Conservation (phyloP, 176 grass and related monocot genomes). For the Urochloa ruziziensis region DNA sequence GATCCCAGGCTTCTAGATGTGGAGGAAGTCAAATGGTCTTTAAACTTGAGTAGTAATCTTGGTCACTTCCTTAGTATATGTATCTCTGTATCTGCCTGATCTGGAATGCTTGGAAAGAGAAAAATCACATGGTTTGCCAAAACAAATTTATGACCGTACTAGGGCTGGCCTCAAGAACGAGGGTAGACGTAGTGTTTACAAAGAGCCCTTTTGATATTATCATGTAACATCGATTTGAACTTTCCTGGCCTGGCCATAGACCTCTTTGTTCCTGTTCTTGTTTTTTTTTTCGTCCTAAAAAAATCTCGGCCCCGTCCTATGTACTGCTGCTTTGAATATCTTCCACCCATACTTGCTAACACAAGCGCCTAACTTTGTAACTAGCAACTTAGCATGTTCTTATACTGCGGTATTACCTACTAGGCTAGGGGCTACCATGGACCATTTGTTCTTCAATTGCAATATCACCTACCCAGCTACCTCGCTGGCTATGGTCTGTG, state of each 20-base stretch:
- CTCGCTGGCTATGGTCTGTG: not conserved
- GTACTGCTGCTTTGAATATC: not conserved
- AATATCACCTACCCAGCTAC: not conserved
- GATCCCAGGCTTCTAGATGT: not conserved
- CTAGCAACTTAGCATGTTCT: not conserved
- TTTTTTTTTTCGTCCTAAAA: not conserved
- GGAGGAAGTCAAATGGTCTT: not conserved
- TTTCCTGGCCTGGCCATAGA: not conserved
- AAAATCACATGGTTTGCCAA: not conserved
- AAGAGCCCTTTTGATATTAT: not conserved
- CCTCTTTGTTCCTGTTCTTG: not conserved
- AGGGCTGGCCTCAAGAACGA: not conserved
- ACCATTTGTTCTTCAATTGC: not conserved
- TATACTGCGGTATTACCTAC: not conserved
- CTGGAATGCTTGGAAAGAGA: not conserved
- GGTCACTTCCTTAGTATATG: not conserved
- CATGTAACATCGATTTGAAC: not conserved
- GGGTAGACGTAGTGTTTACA: not conserved
- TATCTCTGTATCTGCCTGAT: not conserved
- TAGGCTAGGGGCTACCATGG: conserved; percentile 14
- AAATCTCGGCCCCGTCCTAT: not conserved
- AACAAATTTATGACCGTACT: not conserved
- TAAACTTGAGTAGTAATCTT: too few relatives aligned
- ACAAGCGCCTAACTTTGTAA: conserved; percentile 4
- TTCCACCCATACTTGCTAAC: not conserved